Evolutionary conservation across 805 yeast genomes (phyloP), one percentile per base, ranked within the genome.

Genomic region (Geotrichum ghanense): DNA sequence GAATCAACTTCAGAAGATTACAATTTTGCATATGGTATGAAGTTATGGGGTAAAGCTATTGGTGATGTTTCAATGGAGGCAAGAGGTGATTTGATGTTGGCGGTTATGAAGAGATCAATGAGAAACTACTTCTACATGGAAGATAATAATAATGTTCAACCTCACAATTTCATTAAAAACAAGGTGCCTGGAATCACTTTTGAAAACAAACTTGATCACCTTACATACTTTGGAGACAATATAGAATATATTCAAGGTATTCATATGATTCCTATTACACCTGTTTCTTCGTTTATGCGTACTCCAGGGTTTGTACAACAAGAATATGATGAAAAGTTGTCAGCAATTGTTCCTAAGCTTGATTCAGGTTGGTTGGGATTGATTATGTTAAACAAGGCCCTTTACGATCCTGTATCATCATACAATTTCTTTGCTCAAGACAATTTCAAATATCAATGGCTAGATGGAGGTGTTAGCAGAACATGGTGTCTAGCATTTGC

Each of bases 401-500:
- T 89, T 17, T 75, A 64, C 56, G 84, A 88, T 58, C 89, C 96
- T 1, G 54, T 60, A 27, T 48, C 72, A 1, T 71, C 94, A 0
- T 86, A 78, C 58, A 53, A 65, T 2, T 87, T 76, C 64, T 86
- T 85, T 60, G 59, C 79, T 1, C 59, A 74, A 26, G 54, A 67
- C 3, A 67, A 65, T 47, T 88, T 85, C 72, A 59, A 68, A 41
- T 65, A 67, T n/a, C 56, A 61, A 2, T 73, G 72, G 52, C 74
- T 89, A 43, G 97, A 89, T 57, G 76, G 76, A 48, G 97, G 97
- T 2, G 90, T 87, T 72, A 79, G 90, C 22, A 67, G 79, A 51
- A 82, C 96, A 0, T 88, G 95, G 95, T 80, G 89, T 10, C 68
- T 88, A 51, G 79, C 95, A 0, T 84, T 75, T 53, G 71, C 85